Base-by-base conservation (phyloP, 23 red algal genomes). In the Gracilaria gracilis region DNA sequence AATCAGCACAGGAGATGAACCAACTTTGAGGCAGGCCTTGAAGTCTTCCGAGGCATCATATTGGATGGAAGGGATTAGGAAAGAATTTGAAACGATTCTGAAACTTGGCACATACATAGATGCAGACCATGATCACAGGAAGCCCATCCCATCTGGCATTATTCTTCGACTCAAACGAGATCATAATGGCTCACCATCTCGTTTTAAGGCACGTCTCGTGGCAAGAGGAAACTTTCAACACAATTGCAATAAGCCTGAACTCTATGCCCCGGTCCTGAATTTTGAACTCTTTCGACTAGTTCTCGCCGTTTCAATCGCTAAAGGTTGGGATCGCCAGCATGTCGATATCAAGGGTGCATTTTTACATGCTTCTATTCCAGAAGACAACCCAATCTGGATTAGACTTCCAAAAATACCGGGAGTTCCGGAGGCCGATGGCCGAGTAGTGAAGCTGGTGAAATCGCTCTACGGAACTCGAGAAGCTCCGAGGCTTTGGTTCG, bases 161-260 rank as follows among this genome's bases (percentile, higher is more conserved):
- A 79, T 89, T 49, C 54, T 89, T 3, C 69, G 72, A 20, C 86
- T 89, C 8, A 89, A 79, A 31, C 71, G 86, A 28, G 53, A 89
- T 42, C 48, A 89, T 8, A 33, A 9, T 20, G 51, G 86, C 23
- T 4, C 24, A 17, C 86, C 72, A 11, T 24, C n/a, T 17, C 12
- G 86, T 0, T 89, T 89, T 9, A 79, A 89, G 65, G 86, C 86
- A 11, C 34, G 86, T 27, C 47, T 89, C 5, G 72, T 89, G 23
- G 71, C 70, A 19, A n/a, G 86, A 35, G 86, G 61, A 39, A 89
- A 89, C 40, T 46, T 89, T 37, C 86, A 89, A 33, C 0, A 16
- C 14, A 15, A 57, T 20, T 21, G 14, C 8, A 46, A 87, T 25
- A 54, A 4, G 4, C 2, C 32, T 3, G n/a, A 29, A 3, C 28